Conservation (phyloP, 805 yeast species). For the Sugiyamaella qingdaonensis region DNA sequence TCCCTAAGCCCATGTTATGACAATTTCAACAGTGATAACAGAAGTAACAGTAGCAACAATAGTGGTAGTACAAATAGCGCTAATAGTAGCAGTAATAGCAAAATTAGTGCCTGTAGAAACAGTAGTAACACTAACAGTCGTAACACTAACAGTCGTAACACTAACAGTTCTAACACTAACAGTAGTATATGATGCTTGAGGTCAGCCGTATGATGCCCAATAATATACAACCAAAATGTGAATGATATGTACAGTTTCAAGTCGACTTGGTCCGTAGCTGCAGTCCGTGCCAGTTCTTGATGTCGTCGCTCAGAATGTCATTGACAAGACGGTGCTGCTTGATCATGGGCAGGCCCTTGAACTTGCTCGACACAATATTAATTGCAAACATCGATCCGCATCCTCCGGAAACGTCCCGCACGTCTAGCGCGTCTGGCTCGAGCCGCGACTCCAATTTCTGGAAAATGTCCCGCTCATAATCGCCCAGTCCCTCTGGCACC, state of each 20-base stretch:
- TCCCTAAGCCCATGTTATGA: no score
- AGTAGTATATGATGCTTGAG: no score
- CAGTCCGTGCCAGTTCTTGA: constrained; percentile 89
- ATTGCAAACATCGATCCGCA: constrained; percentile 99
- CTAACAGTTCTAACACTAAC: no score
- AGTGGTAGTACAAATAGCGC: no score
- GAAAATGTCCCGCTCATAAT: constrained; percentile 62
- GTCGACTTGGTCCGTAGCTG: constrained; percentile 70
- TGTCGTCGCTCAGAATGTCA: constrained; percentile 74
- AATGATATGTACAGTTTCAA: background rate
- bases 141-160: no score
- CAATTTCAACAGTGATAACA: no score
- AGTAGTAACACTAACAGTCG: no score
- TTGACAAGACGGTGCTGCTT: constrained; percentile 93
- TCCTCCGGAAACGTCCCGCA: constrained; percentile 86
- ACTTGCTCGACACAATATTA: constrained; percentile 61
- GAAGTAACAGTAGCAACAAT: no score
- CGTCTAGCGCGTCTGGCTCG: constrained; percentile 58
- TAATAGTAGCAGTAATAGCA: no score
- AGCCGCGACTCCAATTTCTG: constrained; percentile 52
- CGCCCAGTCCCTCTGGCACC: constrained; percentile 38
- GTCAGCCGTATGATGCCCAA: no score
- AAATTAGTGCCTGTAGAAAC: no score
- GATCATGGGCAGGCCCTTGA: constrained; percentile 76
- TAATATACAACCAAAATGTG: background rate